phyloP scores from a whole-genome alignment of 2,329 filamentous ascomycete genomes.

The Colletotrichum shisoi region DNA sequence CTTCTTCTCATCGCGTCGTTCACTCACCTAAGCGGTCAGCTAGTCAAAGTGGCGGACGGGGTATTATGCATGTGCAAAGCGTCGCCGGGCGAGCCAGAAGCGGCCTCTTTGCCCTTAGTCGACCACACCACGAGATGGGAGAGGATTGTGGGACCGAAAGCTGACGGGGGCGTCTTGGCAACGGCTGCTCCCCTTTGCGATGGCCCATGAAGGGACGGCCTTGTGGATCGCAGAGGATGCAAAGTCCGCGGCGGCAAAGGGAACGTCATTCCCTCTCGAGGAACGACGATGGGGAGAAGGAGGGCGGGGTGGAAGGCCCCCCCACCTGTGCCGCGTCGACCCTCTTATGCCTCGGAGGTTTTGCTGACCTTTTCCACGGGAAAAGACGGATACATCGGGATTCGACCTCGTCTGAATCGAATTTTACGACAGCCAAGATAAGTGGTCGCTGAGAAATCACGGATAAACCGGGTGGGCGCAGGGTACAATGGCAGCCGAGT shows the following conservation, averaged over 20 bases:
- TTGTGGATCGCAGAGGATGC: constrained; percentile 16
- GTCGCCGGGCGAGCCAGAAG: neutral
- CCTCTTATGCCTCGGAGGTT: neutral
- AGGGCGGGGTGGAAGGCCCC: neutral
- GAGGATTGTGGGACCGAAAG: constrained; percentile 22
- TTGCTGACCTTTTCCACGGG: neutral
- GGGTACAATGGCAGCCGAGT: neutral
- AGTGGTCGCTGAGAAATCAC: no score
- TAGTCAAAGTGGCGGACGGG: constrained; percentile 2
- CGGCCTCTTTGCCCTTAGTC: neutral
- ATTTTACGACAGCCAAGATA: neutral
- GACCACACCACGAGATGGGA: constrained; percentile 1
- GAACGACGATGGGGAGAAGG: neutral
- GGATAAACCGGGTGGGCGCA: no score
- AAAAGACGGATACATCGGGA: constrained; percentile 19
- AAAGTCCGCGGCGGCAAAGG: constrained; percentile 23
- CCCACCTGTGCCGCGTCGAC: constrained; percentile 21
- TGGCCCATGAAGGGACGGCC: constrained; percentile 11
- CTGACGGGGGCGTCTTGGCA: constrained; percentile 24
- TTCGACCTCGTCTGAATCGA: neutral
- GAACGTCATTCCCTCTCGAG: neutral
- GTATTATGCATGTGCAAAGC: constrained; percentile 18
- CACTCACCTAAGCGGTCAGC: constrained; percentile 5
- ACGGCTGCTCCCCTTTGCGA: constrained; percentile 5
- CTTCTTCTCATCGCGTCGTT: neutral